These are phyloP conservation scores for Cladosporium sp. DNA, from an alignment of 2,329 filamentous ascomycete genomes.

Conservation along the genomic window DNA sequence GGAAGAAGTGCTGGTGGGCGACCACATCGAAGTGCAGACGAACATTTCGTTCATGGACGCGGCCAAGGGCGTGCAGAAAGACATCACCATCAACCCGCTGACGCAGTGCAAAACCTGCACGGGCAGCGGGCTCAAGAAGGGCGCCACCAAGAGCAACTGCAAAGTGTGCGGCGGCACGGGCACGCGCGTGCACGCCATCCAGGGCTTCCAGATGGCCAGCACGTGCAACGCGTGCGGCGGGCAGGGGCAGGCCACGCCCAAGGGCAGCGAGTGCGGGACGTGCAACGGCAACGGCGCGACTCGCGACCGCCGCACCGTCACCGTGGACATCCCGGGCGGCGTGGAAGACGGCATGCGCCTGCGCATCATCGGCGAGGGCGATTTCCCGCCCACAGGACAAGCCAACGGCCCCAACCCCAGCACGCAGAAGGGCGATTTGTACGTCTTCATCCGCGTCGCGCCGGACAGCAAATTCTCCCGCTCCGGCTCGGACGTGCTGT, in stretches of 20 bases:
- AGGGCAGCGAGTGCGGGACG: conserved; percentile 72
- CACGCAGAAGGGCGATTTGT: conserved; percentile 79
- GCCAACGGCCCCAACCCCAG: conserved; percentile 59
- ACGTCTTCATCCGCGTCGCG: conserved; percentile 85
- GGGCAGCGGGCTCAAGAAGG: conserved; percentile 80
- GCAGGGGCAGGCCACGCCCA: conserved; percentile 69
- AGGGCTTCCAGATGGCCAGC: conserved; percentile 92
- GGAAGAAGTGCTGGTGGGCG: conserved; percentile 80
- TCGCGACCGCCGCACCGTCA: conserved; percentile 76
- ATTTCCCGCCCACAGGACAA: conserved; percentile 74
- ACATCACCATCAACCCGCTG: conserved; percentile 80
- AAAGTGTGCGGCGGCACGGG: conserved; percentile 81
- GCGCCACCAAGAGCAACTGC: conserved; percentile 69
- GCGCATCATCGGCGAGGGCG: conserved; percentile 78
- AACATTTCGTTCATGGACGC: conserved; percentile 95
- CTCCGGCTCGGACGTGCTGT: conserved; percentile 82
- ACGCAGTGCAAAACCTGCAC: conserved; percentile 76
- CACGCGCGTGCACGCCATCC: conserved; percentile 80
- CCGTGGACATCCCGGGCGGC: conserved; percentile 87
- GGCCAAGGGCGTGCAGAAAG: conserved; percentile 83
- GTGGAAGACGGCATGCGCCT: conserved; percentile 96
- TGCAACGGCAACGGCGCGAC: conserved; percentile 83
- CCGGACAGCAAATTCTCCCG: conserved; percentile 86
- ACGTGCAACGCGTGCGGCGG: conserved; percentile 82
- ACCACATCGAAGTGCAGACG: conserved; percentile 92